These are phyloP conservation scores for Bipolaris oryzae DNA, from an alignment of 2,329 filamentous ascomycete species.

Conservation along the genomic window DNA sequence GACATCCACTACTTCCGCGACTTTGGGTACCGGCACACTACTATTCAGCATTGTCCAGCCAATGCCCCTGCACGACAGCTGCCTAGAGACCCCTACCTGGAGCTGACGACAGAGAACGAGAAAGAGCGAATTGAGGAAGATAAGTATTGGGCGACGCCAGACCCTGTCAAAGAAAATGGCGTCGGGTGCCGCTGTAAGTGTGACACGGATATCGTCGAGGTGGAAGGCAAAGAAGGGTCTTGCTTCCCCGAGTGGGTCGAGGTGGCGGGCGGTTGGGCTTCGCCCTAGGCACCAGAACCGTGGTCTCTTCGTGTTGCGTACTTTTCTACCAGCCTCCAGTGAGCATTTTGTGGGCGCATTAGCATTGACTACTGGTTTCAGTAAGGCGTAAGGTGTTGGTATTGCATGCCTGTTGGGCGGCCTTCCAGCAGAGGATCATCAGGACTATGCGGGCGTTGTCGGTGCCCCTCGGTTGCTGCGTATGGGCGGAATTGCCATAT, in stretches of 20 bases:
- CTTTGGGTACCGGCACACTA: conserved; percentile 97
- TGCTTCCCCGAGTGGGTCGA: conserved; percentile 97
- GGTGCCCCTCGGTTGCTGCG: conserved; percentile 3
- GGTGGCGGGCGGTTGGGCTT: conserved; percentile 90
- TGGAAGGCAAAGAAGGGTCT: conserved; percentile 96
- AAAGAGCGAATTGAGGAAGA: conserved; percentile 90
- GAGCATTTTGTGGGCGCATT: conserved; percentile 30
- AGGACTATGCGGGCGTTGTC: conserved; percentile 19
- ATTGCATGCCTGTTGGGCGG: conserved; percentile 23
- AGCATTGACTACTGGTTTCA: conserved; percentile 22
- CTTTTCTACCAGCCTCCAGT: conserved; percentile 25
- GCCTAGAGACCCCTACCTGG: conserved; percentile 77
- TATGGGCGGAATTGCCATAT: conserved; percentile 1
- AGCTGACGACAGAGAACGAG: conserved; percentile 79
- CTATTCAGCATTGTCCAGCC: conserved; percentile 96
- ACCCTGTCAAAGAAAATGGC: conserved; percentile 89
- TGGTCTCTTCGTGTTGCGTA: conserved; percentile 19
- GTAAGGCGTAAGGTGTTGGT: conserved; percentile 32
- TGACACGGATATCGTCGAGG: conserved; percentile 95
- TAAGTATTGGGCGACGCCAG: conserved; percentile 90
- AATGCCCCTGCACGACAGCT: conserved; percentile 91
- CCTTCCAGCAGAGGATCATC: conserved; percentile 9
- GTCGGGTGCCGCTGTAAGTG: conserved; percentile 96
- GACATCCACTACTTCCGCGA: conserved; percentile 99
- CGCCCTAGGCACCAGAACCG: conserved; percentile 46